Conservation (phyloP, 495 filamentous ascomycete genomes). For the Hypomontagnella monticulosa region DNA sequence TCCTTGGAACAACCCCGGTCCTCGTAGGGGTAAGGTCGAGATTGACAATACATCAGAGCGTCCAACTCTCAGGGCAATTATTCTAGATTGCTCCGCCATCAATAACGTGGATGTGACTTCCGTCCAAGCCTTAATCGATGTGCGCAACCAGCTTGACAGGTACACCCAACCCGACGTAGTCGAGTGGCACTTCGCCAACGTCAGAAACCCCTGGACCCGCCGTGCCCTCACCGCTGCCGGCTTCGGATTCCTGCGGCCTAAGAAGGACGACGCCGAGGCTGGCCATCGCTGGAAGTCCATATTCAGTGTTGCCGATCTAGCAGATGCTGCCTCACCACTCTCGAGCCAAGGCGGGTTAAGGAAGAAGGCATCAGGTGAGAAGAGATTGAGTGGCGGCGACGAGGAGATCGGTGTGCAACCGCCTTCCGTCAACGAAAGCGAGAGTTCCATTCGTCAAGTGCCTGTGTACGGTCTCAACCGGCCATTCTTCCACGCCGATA, state of each 20-base stretch:
- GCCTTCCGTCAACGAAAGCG: conserved; percentile 12
- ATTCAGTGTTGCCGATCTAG: conserved; percentile 40
- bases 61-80: conserved; percentile 58
- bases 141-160: conserved; percentile 58
- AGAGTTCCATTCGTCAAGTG: conserved; percentile 34
- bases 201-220: conserved; percentile 60
- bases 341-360: conserved; percentile 11
- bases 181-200: conserved; percentile 62
- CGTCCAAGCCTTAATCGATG: conserved; percentile 59
- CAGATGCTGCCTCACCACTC: conserved; percentile 35
- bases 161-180: conserved; percentile 59
- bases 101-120: conserved; percentile 61
- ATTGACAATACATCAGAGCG: conserved; percentile 45
- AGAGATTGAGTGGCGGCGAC: conserved; percentile 13
- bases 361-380: conserved; percentile 6
- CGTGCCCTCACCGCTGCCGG: conserved; percentile 59
- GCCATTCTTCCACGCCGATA: conserved; percentile 63
- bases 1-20: conserved; percentile 91
- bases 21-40: conserved; percentile 64
- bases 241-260: conserved; percentile 51
- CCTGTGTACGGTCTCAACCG: conserved; percentile 59
- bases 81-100: conserved; percentile 61
- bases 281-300: conserved; percentile 39
- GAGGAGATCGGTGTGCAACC: conserved; percentile 22
- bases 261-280: conserved; percentile 37